phyloP scores from a whole-genome alignment of 371 early-diverging fungal genomes.

The Lichtheimia hyalospora region DNA sequence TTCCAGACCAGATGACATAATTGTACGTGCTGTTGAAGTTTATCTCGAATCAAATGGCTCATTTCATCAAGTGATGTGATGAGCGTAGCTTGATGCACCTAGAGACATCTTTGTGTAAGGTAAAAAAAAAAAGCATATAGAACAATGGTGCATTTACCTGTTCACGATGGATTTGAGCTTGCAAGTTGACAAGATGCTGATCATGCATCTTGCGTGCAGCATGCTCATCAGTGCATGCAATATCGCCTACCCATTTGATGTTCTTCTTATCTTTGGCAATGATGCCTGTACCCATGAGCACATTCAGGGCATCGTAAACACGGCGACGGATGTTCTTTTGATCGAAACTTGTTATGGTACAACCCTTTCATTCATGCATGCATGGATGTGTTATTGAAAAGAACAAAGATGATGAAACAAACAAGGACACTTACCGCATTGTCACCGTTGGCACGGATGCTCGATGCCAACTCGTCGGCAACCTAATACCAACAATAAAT shows the following conservation, averaged over 20 bases:
- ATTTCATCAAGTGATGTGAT: too few species aligned
- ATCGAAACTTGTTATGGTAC: constrained; percentile 24
- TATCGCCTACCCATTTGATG: constrained; percentile 62
- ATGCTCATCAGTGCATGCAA: constrained; percentile 12
- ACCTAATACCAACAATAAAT: constrained; percentile 1
- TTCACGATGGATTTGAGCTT: too few species aligned
- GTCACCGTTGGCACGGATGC: constrained; percentile 3
- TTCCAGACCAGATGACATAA: neutral
- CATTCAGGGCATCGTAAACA: constrained; percentile 77
- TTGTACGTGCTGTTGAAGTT: neutral
- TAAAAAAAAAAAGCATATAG: neutral
- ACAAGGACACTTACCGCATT: neutral
- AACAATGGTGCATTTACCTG: neutral
- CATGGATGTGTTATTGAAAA: too few species aligned
- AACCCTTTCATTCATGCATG: neutral
- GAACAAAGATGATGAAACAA: neutral
- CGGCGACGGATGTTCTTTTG: constrained; percentile 77
- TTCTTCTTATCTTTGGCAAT: constrained; percentile 67
- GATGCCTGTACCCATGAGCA: constrained; percentile 67
- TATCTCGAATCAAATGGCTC: too few species aligned
- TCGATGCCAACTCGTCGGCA: constrained; percentile 32
- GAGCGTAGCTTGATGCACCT: too few species aligned
- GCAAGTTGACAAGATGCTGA: too few species aligned
- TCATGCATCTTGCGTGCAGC: neutral
- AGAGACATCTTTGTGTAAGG: too few species aligned